phyloP scores from a whole-genome alignment of 2,329 filamentous ascomycete genomes.

The Exutisphaerella laricina region DNA sequence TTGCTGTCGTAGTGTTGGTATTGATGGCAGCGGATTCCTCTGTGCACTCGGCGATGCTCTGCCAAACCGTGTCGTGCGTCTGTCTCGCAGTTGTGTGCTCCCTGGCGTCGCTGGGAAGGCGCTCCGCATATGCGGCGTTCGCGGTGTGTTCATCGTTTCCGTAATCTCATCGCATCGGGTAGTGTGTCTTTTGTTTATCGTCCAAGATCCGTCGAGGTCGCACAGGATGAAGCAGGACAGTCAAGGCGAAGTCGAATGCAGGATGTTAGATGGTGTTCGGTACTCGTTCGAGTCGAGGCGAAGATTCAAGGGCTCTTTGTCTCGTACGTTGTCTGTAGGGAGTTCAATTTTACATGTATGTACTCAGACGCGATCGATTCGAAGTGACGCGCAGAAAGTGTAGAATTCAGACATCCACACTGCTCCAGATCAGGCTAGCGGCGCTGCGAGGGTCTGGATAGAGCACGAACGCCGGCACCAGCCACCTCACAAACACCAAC shows the following conservation, averaged over 20 bases:
- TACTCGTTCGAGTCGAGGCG: too few species aligned
- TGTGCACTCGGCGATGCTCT: constrained; percentile 24
- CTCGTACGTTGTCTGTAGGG: neutral
- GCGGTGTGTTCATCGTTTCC: constrained; percentile 55
- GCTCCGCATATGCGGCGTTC: constrained; percentile 75
- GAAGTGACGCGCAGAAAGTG: neutral
- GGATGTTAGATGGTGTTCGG: too few species aligned
- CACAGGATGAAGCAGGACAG: too few species aligned
- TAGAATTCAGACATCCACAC: neutral
- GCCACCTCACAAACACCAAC: neutral
- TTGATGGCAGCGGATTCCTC: constrained; percentile 24
- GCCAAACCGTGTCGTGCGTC: constrained; percentile 9
- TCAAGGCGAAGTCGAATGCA: too few species aligned
- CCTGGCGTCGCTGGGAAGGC: constrained; percentile 70
- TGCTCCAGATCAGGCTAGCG: too few species aligned
- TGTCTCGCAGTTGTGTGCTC: constrained; percentile 23
- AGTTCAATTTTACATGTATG: neutral
- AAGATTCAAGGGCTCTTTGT: too few species aligned
- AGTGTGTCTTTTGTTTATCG: constrained; percentile 6
- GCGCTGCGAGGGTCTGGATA: neutral
- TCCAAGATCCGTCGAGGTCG: too few species aligned
- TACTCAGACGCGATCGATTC: neutral
- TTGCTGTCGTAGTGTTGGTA: constrained; percentile 16
- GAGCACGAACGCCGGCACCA: neutral
- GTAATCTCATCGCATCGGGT: constrained; percentile 6